Evolutionary conservation across 148 eudicot species (phyloP).

Genomic region (Heliamphora exappendiculata): DNA sequence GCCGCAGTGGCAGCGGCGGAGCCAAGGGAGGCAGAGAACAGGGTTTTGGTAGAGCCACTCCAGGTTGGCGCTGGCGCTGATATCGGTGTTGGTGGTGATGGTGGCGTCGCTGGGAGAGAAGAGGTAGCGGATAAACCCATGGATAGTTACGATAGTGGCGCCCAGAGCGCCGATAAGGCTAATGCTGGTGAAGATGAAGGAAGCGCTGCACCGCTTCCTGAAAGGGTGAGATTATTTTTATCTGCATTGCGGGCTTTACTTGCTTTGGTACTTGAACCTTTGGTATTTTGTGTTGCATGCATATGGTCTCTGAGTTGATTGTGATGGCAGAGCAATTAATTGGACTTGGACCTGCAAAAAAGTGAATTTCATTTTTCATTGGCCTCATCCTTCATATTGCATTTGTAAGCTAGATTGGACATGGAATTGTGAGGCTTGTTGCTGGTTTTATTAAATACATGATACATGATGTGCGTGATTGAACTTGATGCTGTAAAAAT

Average conservation of each 20-base stretch:
- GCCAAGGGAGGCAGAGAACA: too few relatives aligned
- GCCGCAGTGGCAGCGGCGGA: constrained; percentile 25
- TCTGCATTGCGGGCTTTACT: too few relatives aligned
- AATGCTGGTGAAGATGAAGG: constrained; percentile 38
- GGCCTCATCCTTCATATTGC: background rate
- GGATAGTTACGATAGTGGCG: constrained; percentile 47
- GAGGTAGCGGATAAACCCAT: constrained; percentile 32
- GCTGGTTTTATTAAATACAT: background rate
- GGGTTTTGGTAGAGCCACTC: constrained; percentile 13
- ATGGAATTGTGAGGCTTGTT: background rate
- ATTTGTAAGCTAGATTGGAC: background rate
- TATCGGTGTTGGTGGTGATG: constrained; percentile 12
- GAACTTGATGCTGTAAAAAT: too few relatives aligned
- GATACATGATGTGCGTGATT: too few relatives aligned
- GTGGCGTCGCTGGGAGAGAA: too few relatives aligned
- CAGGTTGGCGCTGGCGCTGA: background rate
- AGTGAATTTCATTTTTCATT: background rate
- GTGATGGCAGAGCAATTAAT: background rate
- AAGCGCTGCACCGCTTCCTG: constrained; percentile 36
- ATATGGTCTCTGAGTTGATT: background rate
- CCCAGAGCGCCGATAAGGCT: constrained; percentile 28
- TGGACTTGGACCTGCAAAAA: too few relatives aligned
- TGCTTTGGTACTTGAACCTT: too few relatives aligned
- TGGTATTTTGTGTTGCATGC: background rate
- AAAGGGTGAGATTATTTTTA: constrained; percentile 32